Evolutionary conservation across 768 basidiomycete genomes (phyloP).

Genomic region (Podaxis sp.): DNA sequence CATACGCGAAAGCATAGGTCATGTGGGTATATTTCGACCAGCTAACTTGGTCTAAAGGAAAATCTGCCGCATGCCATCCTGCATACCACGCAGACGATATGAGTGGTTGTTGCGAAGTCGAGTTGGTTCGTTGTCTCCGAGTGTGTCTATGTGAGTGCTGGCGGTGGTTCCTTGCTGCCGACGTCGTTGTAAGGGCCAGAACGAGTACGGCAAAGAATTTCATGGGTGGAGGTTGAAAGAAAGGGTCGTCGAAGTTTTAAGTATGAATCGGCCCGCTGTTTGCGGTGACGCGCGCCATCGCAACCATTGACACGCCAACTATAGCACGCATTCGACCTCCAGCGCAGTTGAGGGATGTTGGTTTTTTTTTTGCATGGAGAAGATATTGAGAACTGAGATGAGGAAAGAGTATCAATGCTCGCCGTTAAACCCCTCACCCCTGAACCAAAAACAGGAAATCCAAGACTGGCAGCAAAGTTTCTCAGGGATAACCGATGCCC

Average conservation of each 20-base stretch:
- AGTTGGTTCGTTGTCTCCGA: constrained; percentile 12
- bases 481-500: neutral
- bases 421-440: neutral
- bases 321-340: neutral
- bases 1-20: constrained; percentile 65
- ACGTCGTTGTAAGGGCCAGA: constrained; percentile 16
- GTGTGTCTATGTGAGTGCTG: constrained; percentile 14
- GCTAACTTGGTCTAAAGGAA: constrained; percentile 42
- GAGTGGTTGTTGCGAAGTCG: constrained; percentile 5
- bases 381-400: neutral
- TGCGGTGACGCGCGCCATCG: constrained; percentile 5
- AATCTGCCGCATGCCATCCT: constrained; percentile 42
- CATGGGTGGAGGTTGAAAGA: constrained; percentile 4
- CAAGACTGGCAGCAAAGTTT: neutral
- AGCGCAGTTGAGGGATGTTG: neutral
- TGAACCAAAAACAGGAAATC: too few species aligned
- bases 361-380: neutral
- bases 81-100: constrained; percentile 48
- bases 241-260: neutral
- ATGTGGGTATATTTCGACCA: constrained; percentile 55
- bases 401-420: neutral
- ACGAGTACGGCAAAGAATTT: neutral
- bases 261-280: neutral
- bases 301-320: constrained; percentile 7
- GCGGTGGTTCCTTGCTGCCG: constrained; percentile 1